Conservation (phyloP, 257 asterid genomes). For the Solanum gandarillasii region DNA sequence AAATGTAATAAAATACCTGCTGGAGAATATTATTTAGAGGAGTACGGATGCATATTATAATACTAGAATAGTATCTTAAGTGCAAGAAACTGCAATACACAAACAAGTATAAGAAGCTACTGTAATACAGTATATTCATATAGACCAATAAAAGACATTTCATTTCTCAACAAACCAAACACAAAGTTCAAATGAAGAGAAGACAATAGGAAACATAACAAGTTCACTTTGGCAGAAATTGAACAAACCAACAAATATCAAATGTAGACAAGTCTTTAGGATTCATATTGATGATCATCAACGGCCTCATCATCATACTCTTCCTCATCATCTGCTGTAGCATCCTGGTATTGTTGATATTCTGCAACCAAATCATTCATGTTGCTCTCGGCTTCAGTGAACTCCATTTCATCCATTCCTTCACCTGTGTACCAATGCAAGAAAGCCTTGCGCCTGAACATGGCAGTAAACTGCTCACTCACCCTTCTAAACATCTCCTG, state of each 20-base stretch:
- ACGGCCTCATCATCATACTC: conserved; percentile 33
- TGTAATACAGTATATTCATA: neutral
- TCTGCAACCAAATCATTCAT: conserved; percentile 62
- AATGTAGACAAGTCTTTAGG: conserved; percentile 1
- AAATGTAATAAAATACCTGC: neutral
- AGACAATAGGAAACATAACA: neutral
- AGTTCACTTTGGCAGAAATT: neutral
- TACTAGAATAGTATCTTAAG: neutral
- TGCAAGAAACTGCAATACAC: neutral
- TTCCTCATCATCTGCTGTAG: conserved; percentile 47
- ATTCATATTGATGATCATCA: conserved; percentile 32
- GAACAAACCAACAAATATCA: neutral
- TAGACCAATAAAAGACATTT: neutral
- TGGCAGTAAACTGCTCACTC: conserved; percentile 66
- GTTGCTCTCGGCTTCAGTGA: conserved; percentile 64
- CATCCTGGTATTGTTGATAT: conserved; percentile 61
- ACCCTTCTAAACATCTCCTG: conserved; percentile 62
- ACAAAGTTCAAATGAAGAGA: neutral
- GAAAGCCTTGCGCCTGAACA: conserved; percentile 59
- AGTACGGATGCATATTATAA: neutral
- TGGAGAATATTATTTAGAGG: neutral
- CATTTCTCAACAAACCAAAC: neutral
- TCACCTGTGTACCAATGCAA: conserved; percentile 64
- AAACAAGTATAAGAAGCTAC: neutral
- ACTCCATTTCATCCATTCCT: conserved; percentile 70